phyloP scores from a whole-genome alignment of 441 rosid genomes.

The Dalechampia spathulata region DNA sequence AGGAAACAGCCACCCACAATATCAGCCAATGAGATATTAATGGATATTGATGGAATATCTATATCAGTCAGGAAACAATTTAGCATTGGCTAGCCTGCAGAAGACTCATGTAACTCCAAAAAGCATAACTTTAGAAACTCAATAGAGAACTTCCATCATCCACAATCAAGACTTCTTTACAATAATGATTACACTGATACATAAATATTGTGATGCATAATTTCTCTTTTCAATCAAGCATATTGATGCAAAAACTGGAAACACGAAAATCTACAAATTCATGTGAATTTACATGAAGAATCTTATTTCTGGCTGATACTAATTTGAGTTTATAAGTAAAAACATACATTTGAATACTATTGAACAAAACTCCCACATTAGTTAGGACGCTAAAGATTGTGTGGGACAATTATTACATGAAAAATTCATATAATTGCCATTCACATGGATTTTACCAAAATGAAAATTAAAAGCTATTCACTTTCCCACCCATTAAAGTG shows the following conservation, averaged over 20 bases:
- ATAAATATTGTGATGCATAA: too few species aligned
- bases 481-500: not conserved
- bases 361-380: not conserved
- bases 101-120: not conserved
- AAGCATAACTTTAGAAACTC: not conserved
- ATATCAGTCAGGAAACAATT: not conserved
- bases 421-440: not conserved
- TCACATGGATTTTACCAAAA: too few species aligned
- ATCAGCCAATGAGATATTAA: constrained; percentile 6
- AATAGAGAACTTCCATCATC: not conserved
- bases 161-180: not conserved
- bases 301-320: not conserved
- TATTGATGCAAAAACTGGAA: not conserved
- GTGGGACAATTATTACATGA: not conserved
- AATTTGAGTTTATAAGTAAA: not conserved
- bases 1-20: constrained; percentile 9
- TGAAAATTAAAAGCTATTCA: not conserved
- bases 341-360: not conserved
- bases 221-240: not conserved
- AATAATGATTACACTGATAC: too few species aligned
- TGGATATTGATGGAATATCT: not conserved
- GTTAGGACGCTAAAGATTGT: not conserved
- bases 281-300: not conserved
- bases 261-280: not conserved
- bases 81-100: not conserved